Conservation (phyloP, 1,139 yeast species). For the Torulaspora pretoriensis region DNA sequence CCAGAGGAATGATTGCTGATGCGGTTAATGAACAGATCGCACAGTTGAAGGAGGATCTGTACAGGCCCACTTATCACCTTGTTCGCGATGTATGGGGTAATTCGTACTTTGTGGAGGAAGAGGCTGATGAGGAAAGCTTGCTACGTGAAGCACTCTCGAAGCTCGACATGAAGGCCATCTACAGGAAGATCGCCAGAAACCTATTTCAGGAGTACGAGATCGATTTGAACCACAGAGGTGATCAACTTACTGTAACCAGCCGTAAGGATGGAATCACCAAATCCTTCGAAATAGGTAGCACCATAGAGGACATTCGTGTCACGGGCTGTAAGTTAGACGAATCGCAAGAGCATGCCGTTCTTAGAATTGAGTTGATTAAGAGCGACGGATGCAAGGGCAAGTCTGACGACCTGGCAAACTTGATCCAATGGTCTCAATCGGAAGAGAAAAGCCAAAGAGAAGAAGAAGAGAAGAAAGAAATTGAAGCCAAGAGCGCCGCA, state of each 20-base stretch:
- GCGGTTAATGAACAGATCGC: slow-evolving; percentile 18
- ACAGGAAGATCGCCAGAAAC: slow-evolving; percentile 26
- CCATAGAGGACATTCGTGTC: slow-evolving; percentile 26
- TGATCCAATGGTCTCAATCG: slow-evolving; percentile 18
- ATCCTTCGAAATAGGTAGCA: slow-evolving; percentile 22
- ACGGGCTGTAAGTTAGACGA: slow-evolving; percentile 24
- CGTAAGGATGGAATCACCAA: slow-evolving; percentile 21
- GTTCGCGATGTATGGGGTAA: slow-evolving; percentile 32
- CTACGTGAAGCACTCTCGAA: slow-evolving; percentile 20
- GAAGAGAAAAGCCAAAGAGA: slow-evolving; percentile 8
- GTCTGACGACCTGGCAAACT: slow-evolving; percentile 7
- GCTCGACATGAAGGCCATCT: slow-evolving; percentile 23
- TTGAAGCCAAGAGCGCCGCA: slow-evolving; percentile 4
- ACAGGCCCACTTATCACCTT: slow-evolving; percentile 24
- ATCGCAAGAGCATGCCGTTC: slow-evolving; percentile 21
- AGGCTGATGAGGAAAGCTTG: slow-evolving; percentile 17
- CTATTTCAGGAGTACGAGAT: slow-evolving; percentile 29
- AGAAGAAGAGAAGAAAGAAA: slow-evolving; percentile 3
- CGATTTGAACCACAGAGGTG: slow-evolving; percentile 29
- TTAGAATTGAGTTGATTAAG: slow-evolving; percentile 21
- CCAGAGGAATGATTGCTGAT: slow-evolving; percentile 14
- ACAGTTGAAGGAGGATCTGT: slow-evolving; percentile 14
- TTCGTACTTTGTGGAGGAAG: slow-evolving; percentile 27
- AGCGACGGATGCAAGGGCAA: slow-evolving; percentile 1
- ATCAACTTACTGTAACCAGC: slow-evolving; percentile 23